phyloP scores from a whole-genome alignment of 1,284 basidiomycete genomes.

The Naganishia sp. region DNA sequence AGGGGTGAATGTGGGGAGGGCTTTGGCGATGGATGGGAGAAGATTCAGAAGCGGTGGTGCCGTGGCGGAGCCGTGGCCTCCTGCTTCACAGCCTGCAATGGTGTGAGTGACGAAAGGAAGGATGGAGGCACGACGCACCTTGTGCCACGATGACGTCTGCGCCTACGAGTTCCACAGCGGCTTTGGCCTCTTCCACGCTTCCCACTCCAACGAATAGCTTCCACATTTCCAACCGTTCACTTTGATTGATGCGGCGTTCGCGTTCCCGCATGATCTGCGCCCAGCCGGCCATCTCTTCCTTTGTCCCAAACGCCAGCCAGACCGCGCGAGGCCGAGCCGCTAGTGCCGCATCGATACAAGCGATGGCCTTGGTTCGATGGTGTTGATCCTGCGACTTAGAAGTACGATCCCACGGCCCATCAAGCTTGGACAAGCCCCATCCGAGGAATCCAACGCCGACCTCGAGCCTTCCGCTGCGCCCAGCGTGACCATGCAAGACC shows the following conservation, averaged over 20 bases:
- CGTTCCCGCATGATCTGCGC: slow-evolving; percentile 61
- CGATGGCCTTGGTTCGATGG: slow-evolving; percentile 49
- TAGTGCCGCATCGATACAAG: slow-evolving; percentile 60
- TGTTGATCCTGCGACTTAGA: slow-evolving; percentile 40
- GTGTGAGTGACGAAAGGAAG: slow-evolving; percentile 26
- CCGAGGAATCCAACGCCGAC: slow-evolving; percentile 72
- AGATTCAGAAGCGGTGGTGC: slow-evolving; percentile 64
- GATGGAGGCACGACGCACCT: slow-evolving; percentile 56
- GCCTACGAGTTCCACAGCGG: slow-evolving; percentile 61
- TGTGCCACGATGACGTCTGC: slow-evolving; percentile 73
- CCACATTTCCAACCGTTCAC: slow-evolving; percentile 23
- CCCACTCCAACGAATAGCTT: slow-evolving; percentile 66
- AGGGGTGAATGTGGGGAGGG: slow-evolving; percentile 2
- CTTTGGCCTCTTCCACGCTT: slow-evolving; percentile 62
- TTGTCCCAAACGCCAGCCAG: slow-evolving; percentile 68
- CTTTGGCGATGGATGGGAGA: slow-evolving; percentile 52
- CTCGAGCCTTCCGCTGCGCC: slow-evolving; percentile 53
- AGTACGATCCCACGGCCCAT: background rate
- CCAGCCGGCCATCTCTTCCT: slow-evolving; percentile 62
- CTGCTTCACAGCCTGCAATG: slow-evolving; percentile 66
- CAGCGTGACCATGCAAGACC: slow-evolving; percentile 35
- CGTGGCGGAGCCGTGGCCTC: slow-evolving; percentile 65
- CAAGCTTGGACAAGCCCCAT: slow-evolving; percentile 60
- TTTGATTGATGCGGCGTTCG: slow-evolving; percentile 54
- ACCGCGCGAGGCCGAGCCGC: slow-evolving; percentile 64